Evolutionary conservation across 768 basidiomycete species (phyloP).

Genomic region (Suillus plorans): DNA sequence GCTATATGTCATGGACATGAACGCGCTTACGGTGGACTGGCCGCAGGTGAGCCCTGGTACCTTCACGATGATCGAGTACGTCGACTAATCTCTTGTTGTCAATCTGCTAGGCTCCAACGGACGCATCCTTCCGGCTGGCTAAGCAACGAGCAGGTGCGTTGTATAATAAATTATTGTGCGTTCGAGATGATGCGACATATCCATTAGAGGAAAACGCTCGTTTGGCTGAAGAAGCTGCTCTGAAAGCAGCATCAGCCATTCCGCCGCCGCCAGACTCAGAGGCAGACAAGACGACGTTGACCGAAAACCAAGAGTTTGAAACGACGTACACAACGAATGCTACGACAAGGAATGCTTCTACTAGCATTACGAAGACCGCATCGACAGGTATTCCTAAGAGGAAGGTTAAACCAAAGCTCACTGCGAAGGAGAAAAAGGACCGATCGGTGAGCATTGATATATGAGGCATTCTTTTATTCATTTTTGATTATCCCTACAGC

Average conservation of each 20-base stretch:
- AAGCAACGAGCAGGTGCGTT: slow-evolving; percentile 57
- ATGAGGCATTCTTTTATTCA: not conserved
- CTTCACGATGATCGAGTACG: not conserved
- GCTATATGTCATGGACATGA: slow-evolving; percentile 93
- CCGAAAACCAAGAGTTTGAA: slow-evolving; percentile 31
- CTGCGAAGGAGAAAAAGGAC: slow-evolving; percentile 83
- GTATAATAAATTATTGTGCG: not conserved
- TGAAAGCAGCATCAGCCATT: slow-evolving; percentile 35
- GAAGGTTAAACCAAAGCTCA: slow-evolving; percentile 65
- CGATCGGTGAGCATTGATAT: slow-evolving; percentile 50
- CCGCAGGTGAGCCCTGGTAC: slow-evolving; percentile 54
- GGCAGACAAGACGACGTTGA: slow-evolving; percentile 28
- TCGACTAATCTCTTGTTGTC: not conserved
- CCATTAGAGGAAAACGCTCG: slow-evolving; percentile 56
- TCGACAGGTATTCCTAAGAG: slow-evolving; percentile 43
- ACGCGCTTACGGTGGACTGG: slow-evolving; percentile 93
- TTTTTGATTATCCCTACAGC: slow-evolving; percentile 27
- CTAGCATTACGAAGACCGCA: slow-evolving; percentile 43
- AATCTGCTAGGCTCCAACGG: slow-evolving; percentile 51
- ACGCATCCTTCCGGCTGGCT: slow-evolving; percentile 59
- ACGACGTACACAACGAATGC: slow-evolving; percentile 34
- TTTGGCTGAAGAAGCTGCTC: slow-evolving; percentile 51
- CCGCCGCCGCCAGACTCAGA: slow-evolving; percentile 29
- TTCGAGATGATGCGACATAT: not conserved
- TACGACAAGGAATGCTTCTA: slow-evolving; percentile 23